phyloP scores from a whole-genome alignment of 306 rosid genomes.

The Fragaria ananassa region DNA sequence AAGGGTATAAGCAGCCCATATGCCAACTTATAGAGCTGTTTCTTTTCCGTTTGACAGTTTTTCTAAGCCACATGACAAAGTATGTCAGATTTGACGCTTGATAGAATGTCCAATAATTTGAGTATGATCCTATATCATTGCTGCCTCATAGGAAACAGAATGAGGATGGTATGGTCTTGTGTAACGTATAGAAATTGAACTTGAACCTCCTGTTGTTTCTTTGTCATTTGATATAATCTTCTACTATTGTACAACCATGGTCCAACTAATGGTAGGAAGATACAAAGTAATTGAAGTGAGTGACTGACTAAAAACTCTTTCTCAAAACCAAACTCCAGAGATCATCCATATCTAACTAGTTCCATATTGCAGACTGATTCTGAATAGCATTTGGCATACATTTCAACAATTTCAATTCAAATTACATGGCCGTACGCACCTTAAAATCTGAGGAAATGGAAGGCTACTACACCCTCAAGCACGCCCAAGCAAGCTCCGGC shows the following conservation, averaged over 20 bases:
- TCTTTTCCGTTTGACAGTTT: not conserved
- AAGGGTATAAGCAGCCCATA: not conserved
- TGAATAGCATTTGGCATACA: not conserved
- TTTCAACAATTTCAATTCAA: not conserved
- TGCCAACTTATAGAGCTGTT: not conserved
- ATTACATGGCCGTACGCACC: conserved; percentile 23
- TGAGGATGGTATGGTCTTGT: not conserved
- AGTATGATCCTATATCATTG: not conserved
- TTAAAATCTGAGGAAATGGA: conserved; percentile 43
- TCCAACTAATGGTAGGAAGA: not conserved
- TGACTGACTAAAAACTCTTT: not conserved
- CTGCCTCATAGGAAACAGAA: not conserved
- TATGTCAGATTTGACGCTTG: not conserved
- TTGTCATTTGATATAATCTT: not conserved
- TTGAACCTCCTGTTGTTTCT: not conserved
- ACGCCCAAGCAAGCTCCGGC: conserved; percentile 55
- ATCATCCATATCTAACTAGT: not conserved
- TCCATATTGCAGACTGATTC: not conserved
- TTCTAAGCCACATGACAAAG: not conserved
- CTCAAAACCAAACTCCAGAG: not conserved
- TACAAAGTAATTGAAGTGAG: not conserved
- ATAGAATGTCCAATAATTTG: not conserved
- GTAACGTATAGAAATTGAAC: not conserved
- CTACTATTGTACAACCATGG: not conserved
- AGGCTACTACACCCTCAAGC: conserved; percentile 54